Evolutionary conservation across 495 filamentous ascomycete species (phyloP), one percentile per base, ranked within the genome.

Genomic region (Penicillium pulvis): DNA sequence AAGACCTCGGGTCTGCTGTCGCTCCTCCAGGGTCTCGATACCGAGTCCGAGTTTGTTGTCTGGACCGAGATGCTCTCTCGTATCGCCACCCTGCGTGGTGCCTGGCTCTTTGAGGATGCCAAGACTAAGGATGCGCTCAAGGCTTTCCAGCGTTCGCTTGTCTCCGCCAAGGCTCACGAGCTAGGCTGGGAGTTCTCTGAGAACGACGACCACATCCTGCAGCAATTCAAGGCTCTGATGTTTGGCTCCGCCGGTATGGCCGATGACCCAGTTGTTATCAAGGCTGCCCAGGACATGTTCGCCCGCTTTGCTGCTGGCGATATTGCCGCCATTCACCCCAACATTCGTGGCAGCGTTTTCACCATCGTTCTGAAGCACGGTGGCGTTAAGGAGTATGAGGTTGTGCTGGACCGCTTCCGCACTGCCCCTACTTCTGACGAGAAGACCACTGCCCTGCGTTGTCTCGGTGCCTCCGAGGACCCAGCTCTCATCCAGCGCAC

Each of bases 371-470:
- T 89, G 59, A 83, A 79, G 63, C 73, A 86, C 61, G 85, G 84
- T 19, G 84, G 84, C 39, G 76, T 81, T 57, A 83, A 84, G 73
- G 85, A 87, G 61, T 83, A 79, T 75, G 84, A 98, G 53, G 81
- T 83, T 26, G 79, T 98, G 35, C 73, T 94, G 45, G 80, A 93
- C 70, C 90, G 90, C 56, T 96, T 91, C 80, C 87, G 84, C 59
- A 84, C 83, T n/a, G 92, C 90, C n/a, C 84, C 81, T 50, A 96
- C 90, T 71, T 89, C 87, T 49, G 93, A 97, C 68, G 93, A 98
- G 80, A 90, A 93, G 73, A 96, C 95, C 67, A 94, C 92, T n/a
- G 92, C 93, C 0, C 84, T 98, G 35, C 90, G 94, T 61, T 85
- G 85, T 58, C 81, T 98, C 9, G 93, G 94, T 48, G 84, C 91